phyloP scores from a whole-genome alignment of 2,329 filamentous ascomycete genomes.

The Colletotrichum viniferum region DNA sequence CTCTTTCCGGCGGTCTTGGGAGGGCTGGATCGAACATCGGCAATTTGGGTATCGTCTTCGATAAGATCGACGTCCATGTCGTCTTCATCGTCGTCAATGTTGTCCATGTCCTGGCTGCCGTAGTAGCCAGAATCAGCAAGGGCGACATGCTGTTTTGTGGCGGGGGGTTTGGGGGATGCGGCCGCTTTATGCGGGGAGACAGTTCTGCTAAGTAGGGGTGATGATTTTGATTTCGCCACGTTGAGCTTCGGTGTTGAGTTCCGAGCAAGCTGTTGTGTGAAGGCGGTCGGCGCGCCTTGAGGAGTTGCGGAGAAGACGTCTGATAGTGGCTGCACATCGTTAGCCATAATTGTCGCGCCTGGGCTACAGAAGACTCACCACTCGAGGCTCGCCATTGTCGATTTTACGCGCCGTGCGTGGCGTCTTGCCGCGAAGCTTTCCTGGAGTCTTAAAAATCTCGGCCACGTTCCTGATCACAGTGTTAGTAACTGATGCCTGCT shows the following conservation, averaged over 20 bases:
- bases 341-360: constrained; percentile 22
- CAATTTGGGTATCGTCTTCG: constrained; percentile 26
- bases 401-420: constrained; percentile 72
- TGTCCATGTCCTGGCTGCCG: constrained; percentile 57
- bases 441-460: constrained; percentile 95
- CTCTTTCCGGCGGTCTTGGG: constrained; percentile 2
- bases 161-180: constrained; percentile 33
- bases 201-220: constrained; percentile 36
- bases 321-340: constrained; percentile 58
- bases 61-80: constrained; percentile 36
- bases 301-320: constrained; percentile 62
- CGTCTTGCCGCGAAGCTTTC: constrained; percentile 82
- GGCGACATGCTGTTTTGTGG: constrained; percentile 37
- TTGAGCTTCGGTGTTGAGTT: constrained; percentile 62
- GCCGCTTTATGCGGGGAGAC: constrained; percentile 35
- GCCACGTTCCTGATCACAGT: constrained; percentile 72
- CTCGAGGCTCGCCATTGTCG: constrained; percentile 61
- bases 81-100: constrained; percentile 31
- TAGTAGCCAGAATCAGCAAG: constrained; percentile 73
- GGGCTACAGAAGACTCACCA: constrained; percentile 54
- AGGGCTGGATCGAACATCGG: constrained; percentile 13
- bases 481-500: neutral
- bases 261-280: constrained; percentile 53
- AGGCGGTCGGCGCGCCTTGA: constrained; percentile 58
- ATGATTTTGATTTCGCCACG: constrained; percentile 52